Evolutionary conservation across 495 filamentous ascomycete species (phyloP).

Genomic region (Neurospora sp.): DNA sequence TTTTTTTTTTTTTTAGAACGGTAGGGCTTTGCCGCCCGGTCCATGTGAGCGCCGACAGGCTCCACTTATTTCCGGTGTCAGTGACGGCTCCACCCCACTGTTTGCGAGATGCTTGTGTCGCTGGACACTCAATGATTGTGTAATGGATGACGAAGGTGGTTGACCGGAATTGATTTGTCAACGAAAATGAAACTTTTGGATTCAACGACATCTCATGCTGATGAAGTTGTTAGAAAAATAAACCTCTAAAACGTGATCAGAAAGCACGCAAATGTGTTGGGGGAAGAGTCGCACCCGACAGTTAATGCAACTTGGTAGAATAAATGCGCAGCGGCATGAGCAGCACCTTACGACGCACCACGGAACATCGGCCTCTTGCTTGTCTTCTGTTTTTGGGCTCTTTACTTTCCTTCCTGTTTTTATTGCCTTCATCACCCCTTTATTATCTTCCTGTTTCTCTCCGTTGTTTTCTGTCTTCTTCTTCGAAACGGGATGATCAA

Average conservation of each 20-base stretch:
- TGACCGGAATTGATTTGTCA: neutral
- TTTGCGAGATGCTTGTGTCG: neutral
- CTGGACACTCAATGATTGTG: neutral
- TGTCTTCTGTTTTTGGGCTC: neutral
- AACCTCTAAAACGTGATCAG: neutral
- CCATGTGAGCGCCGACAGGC: neutral
- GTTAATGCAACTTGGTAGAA: too few relatives aligned
- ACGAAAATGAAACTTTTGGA: neutral
- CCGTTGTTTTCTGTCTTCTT: neutral
- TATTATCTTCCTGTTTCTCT: neutral
- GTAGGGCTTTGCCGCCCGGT: too few relatives aligned
- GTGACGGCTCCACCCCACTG: neutral
- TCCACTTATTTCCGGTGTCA: neutral
- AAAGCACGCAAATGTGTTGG: neutral
- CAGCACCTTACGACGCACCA: neutral
- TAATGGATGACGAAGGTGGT: fast-evolving
- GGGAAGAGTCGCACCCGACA: neutral
- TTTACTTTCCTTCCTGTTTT: neutral
- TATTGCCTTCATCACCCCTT: neutral
- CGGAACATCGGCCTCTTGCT: neutral
- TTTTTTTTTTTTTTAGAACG: neutral
- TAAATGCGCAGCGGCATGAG: neutral
- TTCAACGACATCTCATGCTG: neutral
- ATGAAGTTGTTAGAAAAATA: neutral
- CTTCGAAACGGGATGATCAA: neutral